A percentile compares a stretch with the other conserved stretches of the same genome.
phyloP scores from a whole-genome alignment of 345 rosid genomes.

The Camelina hispida region DNA sequence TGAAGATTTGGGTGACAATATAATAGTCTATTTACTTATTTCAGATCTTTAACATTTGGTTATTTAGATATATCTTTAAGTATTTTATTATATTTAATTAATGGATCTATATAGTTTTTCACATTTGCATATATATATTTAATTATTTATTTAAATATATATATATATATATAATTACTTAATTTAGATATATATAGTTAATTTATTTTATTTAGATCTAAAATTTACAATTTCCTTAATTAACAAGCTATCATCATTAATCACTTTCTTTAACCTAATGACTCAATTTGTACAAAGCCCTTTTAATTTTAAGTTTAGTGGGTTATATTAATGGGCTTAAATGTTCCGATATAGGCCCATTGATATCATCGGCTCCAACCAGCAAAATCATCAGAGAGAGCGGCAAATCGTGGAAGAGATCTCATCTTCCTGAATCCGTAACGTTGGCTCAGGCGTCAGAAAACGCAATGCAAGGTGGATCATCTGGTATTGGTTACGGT shows the following conservation, averaged over 20 bases:
- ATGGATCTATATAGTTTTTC: no score
- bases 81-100: no score
- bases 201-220: neutral
- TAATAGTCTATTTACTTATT: neutral
- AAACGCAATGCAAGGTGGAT: no score
- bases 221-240: neutral
- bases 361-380: neutral
- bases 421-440: slow-evolving; percentile 22
- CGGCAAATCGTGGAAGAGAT: slow-evolving; percentile 30
- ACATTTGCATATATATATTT: neutral
- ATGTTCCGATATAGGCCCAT: slow-evolving; percentile 1
- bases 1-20: neutral
- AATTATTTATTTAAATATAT: slow-evolving; percentile 3
- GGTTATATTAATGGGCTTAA: neutral
- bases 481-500: no score
- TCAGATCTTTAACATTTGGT: neutral
- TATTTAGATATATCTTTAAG: neutral
- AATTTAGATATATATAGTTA: neutral
- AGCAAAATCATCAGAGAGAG: slow-evolving; percentile 17
- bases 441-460: no score
- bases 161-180: no score
- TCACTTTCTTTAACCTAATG: no score
- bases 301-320: neutral
- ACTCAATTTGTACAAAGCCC: neutral
- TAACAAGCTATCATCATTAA: no score